Evolutionary conservation across 352 stramenopile species (phyloP).

Genomic region (Pseudoperonospora humuli): DNA sequence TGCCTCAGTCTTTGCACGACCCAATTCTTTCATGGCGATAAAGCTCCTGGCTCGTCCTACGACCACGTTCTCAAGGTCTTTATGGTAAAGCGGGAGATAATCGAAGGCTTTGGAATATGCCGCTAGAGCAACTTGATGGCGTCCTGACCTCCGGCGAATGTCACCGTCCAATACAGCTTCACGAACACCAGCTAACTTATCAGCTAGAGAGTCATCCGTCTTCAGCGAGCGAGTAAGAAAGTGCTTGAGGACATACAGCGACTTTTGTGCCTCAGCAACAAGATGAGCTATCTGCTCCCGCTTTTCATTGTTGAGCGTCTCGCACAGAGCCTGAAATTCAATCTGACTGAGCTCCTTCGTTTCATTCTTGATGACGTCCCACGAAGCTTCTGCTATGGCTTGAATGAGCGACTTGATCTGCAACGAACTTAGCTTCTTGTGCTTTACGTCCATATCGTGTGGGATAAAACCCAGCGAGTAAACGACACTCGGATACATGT

Average conservation of each 20-base stretch:
- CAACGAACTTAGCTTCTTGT: conserved; percentile 70
- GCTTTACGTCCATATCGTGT: conserved; percentile 22
- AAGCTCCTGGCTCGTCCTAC: conserved; percentile 57
- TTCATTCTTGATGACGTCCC: conserved; percentile 43
- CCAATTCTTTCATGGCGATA: conserved; percentile 40
- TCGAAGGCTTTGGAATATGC: conserved; percentile 54
- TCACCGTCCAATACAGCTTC: conserved; percentile 52
- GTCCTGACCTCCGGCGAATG: conserved; percentile 36
- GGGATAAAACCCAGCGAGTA: conserved; percentile 67
- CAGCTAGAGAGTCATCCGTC: conserved; percentile 40
- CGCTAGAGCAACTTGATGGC: conserved; percentile 45
- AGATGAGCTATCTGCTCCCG: conserved; percentile 22
- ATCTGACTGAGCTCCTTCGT: conserved; percentile 44
- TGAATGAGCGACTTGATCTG: conserved; percentile 86
- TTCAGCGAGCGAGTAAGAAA: conserved; percentile 52
- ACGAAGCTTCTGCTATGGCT: conserved; percentile 56
- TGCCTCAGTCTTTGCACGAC: conserved; percentile 33
- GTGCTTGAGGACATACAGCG: conserved; percentile 63
- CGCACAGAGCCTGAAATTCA: conserved; percentile 71
- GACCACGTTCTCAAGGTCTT: conserved; percentile 46
- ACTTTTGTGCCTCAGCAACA: conserved; percentile 29
- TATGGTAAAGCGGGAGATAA: conserved; percentile 57
- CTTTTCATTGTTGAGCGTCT: conserved; percentile 37
- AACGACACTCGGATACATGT: conserved; percentile 63
- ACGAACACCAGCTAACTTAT: conserved; percentile 41